Base-by-base conservation (phyloP, 2,329 filamentous ascomycete genomes). In the Incumbomyces delicatus region DNA sequence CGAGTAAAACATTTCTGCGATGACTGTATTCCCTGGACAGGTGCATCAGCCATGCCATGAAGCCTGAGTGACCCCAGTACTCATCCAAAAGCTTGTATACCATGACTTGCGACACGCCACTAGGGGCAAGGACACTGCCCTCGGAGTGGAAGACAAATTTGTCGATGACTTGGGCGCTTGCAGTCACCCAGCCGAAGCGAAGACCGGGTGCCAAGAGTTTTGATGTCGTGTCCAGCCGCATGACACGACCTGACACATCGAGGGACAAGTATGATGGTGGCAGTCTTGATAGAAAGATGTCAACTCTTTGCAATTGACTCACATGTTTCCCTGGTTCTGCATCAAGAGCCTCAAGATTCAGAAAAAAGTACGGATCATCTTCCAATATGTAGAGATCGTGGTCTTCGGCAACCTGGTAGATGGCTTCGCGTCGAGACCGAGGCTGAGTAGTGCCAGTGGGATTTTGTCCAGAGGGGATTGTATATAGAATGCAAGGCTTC, bases 311-410 rank as follows among this genome's bases (percentile, higher is more conserved):
- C 17, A 4, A 3, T 4, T n/a, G 5, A n/a, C 3, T 5, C 3
- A 6, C 6, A 4, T 16, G 13, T 4, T n/a, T 20, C n/a, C 13
- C 4, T 4, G 33, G 5, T 6, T 4, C 12, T 4, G 4, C 33
- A 5, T 4, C 4, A 6, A 4, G 4, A 12, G 12, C 79, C 12
- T 35, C n/a, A 77, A 82, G 81, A 60, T 95, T 88, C 30, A 95
- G 73, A 69, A 90, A 95, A 67, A 94, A 95, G 69, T 95, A 95
- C 1, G 89, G 89, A 62, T 95, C 89, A 61, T 95, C 89, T 68
- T 95, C 89, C 56, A 95, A 70, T 60, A 95, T 89, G 68, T 78
- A 84, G 34, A 95, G 60, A 60, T 95, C 86, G 64, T 95, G 87
- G 67, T 87, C 87, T 61, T 83, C 82, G 29, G 83, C 85, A 12